A percentile compares a stretch with the other conserved stretches of the same genome.
phyloP scores from a whole-genome alignment of 176 grass and related monocot genomes.

The Ampelocalamus luodianensis region DNA sequence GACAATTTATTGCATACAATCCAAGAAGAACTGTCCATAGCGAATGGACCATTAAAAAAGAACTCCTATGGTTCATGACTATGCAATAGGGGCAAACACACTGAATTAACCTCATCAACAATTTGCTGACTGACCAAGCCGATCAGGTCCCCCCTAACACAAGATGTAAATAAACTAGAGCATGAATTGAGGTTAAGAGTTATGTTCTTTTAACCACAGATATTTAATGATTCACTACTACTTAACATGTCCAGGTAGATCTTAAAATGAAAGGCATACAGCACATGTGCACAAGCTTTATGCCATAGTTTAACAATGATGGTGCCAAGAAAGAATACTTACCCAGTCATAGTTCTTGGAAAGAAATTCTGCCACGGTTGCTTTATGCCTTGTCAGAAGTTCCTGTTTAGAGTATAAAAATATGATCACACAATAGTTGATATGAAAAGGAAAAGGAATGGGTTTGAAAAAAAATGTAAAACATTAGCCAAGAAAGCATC shows the following conservation, averaged over 20 bases:
- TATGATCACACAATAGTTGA: constrained; percentile 33
- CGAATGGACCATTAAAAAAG: constrained; percentile 13
- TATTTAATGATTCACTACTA: constrained; percentile 1
- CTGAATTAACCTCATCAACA: constrained; percentile 19
- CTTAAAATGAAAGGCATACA: constrained; percentile 8
- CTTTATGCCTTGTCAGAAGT: constrained; percentile 97
- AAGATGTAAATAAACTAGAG: background rate
- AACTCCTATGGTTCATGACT: background rate
- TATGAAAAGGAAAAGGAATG: constrained; percentile 22
- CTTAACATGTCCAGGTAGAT: background rate
- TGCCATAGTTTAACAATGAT: constrained; percentile 26
- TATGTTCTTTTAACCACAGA: background rate
- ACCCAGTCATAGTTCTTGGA: constrained; percentile 97
- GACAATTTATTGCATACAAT: constrained; percentile 17
- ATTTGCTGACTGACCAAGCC: background rate
- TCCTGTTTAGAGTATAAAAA: constrained; percentile 62
- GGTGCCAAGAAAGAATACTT: constrained; percentile 43
- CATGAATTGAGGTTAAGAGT: background rate
- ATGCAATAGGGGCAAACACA: background rate
- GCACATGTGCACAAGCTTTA: background rate
- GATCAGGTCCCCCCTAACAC: background rate
- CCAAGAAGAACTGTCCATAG: background rate
- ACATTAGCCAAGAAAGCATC: constrained; percentile 17
- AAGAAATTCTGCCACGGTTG: constrained; percentile 97
- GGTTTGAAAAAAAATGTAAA: constrained; percentile 1